Percentiles rank a stretch among this genome's conserved stretches.
phyloP scores from a whole-genome alignment of 371 early-diverging fungal genomes.

The Umbelopsis sp. region DNA sequence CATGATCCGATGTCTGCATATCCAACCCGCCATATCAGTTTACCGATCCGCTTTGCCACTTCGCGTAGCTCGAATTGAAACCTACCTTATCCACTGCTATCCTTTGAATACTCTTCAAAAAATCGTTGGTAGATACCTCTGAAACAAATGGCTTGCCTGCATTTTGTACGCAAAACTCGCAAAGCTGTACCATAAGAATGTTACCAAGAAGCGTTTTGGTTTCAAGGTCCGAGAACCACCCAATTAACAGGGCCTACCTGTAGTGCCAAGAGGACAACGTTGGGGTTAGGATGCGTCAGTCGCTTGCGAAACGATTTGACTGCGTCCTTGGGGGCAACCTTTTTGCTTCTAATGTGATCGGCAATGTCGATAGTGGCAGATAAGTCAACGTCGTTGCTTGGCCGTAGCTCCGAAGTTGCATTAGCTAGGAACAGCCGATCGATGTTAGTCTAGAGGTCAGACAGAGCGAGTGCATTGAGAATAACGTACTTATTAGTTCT shows the following conservation, averaged over 20 bases:
- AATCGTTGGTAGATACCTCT: slow-evolving; percentile 91
- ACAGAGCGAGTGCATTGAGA: background rate
- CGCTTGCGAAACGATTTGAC: slow-evolving; percentile 76
- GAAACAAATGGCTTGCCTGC: slow-evolving; percentile 86
- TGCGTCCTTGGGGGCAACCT: slow-evolving; percentile 80
- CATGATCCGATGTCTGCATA: slow-evolving; percentile 58
- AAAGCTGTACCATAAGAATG: slow-evolving; percentile 35
- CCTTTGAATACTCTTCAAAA: slow-evolving; percentile 66
- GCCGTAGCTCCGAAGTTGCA: slow-evolving; percentile 90
- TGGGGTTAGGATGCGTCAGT: slow-evolving; percentile 87
- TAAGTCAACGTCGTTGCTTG: slow-evolving; percentile 85
- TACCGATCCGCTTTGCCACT: background rate
- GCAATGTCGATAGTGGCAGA: slow-evolving; percentile 85
- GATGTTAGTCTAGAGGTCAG: background rate
- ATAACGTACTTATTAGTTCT: slow-evolving; percentile 42
- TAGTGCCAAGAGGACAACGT: slow-evolving; percentile 88
- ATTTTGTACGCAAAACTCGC: slow-evolving; percentile 95
- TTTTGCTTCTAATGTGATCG: slow-evolving; percentile 91
- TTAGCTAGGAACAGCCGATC: slow-evolving; percentile 52
- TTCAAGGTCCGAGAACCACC: background rate
- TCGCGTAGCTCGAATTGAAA: background rate
- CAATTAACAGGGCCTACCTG: slow-evolving; percentile 57
- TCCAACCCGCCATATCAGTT: background rate
- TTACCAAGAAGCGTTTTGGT: slow-evolving; percentile 28
- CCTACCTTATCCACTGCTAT: background rate